Conservation (phyloP, 164 flowering plant genomes). For the Vitis labrusca region DNA sequence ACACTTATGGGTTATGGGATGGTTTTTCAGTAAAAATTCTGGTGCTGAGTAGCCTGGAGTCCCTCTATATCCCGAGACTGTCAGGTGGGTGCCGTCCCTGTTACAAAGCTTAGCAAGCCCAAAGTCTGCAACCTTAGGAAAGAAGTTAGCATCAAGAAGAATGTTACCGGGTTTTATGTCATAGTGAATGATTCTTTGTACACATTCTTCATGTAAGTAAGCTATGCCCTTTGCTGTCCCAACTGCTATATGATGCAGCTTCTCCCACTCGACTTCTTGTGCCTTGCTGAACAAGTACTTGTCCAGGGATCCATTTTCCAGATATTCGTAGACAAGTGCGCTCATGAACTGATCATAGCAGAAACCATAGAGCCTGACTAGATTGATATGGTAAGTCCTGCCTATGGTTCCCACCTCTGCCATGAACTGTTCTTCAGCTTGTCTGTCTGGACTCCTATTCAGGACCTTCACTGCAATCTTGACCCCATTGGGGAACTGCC, state of each 20-base stretch:
- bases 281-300: not conserved
- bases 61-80: not conserved
- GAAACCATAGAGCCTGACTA: constrained; percentile 11
- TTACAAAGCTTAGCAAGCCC: constrained; percentile 12
- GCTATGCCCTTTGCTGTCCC: constrained; percentile 12
- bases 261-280: not conserved
- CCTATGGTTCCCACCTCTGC: constrained; percentile 13
- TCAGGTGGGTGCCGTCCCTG: not conserved
- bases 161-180: constrained; percentile 16
- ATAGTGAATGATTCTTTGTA: constrained; percentile 5
- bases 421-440: constrained; percentile 9
- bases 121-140: constrained; percentile 13
- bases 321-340: constrained; percentile 12
- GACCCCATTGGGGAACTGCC: not conserved
- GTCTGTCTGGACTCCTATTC: not conserved
- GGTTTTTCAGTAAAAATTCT: not conserved
- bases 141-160: constrained; percentile 9
- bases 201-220: constrained; percentile 13
- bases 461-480: constrained; percentile 4
- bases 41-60: constrained; percentile 14
- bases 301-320: constrained; percentile 9
- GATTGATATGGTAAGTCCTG: constrained; percentile 6
- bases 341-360: not conserved
- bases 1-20: constrained; percentile 12
- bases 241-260: constrained; percentile 4